Evolutionary conservation across 202 grass and related monocot genomes (phyloP), one percentile per base, ranked within the genome.

Genomic region (Sporobolus alterniflorus): DNA sequence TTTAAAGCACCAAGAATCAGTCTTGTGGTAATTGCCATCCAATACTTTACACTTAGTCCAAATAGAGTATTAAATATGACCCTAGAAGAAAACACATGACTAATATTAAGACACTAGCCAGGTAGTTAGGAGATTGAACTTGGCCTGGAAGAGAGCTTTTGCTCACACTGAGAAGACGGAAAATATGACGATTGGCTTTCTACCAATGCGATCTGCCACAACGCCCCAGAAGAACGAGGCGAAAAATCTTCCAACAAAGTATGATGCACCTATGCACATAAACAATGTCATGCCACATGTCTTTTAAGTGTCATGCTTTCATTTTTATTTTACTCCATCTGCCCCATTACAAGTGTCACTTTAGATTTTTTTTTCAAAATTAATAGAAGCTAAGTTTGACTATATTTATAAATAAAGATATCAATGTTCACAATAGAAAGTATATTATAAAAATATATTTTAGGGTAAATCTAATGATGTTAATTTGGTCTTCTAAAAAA

Each of bases 61-160:
- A 97, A 97, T 1, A 94, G 60, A 25, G 92, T 92, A 74, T 97
- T 97, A 60, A 97, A 91, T 48, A 97, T 87, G 41, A 94, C 83
- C 77, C 92, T 97, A 32, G 51, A 72, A 78, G 5, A 63, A 48
- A 3, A 1, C 26, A 29, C 20, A 79, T 75, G 41, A n/a, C 11
- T 18, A 17, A 67, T 22, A 3, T 21, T 15, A 39, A 25, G 0
- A 61, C 36, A 40, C 1, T 21, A 68, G 3, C 16, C 50, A 34
- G 11, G 7, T 56, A 29, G 68, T 21, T 68, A 67, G 49, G 49
- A 26, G n/a, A 17, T 25, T n/a, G 17, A 18, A 54, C 0, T 18
- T 36, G 5, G 28, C 1, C 51, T 20, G 82, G 59, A 0, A 29
- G 20, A 12, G 1, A 60, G 57, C 47, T 3, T 56, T 76, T 75